A percentile compares a stretch with the other conserved stretches of the same genome.
Conservation (phyloP, 306 rosid species). For the Rubus parviflorus region DNA sequence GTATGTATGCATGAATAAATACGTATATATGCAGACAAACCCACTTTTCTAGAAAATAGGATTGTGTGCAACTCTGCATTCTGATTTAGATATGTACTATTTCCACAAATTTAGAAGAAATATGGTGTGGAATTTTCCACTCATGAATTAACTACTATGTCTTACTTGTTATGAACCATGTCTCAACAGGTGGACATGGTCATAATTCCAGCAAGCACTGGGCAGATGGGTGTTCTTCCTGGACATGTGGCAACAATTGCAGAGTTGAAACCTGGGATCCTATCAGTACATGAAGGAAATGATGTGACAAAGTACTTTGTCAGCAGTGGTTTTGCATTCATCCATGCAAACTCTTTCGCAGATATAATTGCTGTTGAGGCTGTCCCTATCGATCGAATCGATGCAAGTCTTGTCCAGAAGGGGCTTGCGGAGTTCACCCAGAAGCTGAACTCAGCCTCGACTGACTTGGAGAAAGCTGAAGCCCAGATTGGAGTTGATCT, state of each 20-base stretch:
- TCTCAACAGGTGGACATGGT: slow-evolving; percentile 88
- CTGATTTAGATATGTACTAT: neutral
- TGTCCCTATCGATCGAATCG: slow-evolving; percentile 75
- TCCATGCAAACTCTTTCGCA: slow-evolving; percentile 87
- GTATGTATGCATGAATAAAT: neutral
- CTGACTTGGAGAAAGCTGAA: slow-evolving; percentile 97
- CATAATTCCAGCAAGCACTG: slow-evolving; percentile 92
- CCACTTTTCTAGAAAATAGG: neutral
- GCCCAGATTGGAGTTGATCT: slow-evolving; percentile 97
- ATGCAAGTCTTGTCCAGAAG: slow-evolving; percentile 75
- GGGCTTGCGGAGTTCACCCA: slow-evolving; percentile 94
- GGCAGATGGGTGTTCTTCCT: slow-evolving; percentile 99
- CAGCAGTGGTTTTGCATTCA: slow-evolving; percentile 91
- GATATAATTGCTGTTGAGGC: slow-evolving; percentile 92
- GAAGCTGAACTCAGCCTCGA: slow-evolving; percentile 85
- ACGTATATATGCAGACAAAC: neutral
- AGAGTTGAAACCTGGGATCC: slow-evolving; percentile 90
- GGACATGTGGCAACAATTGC: slow-evolving; percentile 98
- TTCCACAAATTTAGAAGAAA: slow-evolving; percentile 3
- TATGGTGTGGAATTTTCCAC: neutral
- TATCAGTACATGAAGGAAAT: slow-evolving; percentile 80
- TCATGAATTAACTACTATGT: neutral
- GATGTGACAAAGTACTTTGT: slow-evolving; percentile 76
- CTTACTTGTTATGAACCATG: neutral
- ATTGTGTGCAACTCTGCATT: neutral